These are phyloP conservation scores for Streptanthus diversifolius DNA, from an alignment of 345 rosid genomes.

Conservation along the genomic window DNA sequence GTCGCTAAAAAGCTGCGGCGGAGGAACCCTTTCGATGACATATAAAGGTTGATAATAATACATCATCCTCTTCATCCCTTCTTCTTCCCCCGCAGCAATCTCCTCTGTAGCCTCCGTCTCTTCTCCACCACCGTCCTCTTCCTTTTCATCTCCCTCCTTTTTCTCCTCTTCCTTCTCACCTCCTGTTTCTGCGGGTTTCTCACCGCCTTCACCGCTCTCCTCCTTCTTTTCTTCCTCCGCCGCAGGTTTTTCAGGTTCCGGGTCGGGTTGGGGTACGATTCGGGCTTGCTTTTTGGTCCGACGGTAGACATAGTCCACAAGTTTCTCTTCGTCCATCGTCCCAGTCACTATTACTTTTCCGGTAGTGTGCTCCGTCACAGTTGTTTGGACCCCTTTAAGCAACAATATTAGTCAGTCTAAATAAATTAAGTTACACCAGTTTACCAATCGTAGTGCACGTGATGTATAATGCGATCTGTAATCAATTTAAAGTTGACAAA, in stretches of 20 bases:
- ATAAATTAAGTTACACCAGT: not conserved
- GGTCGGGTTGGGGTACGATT: slow-evolving; percentile 71
- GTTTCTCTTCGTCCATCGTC: slow-evolving; percentile 77
- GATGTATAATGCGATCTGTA: too few species aligned
- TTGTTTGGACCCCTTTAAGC: slow-evolving; percentile 70
- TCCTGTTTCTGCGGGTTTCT: slow-evolving; percentile 34
- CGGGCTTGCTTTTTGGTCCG: slow-evolving; percentile 79
- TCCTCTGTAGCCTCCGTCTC: slow-evolving; percentile 8
- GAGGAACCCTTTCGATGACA: slow-evolving; percentile 66
- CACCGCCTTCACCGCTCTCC: slow-evolving; percentile 44
- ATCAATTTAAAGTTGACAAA: too few species aligned
- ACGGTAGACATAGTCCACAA: slow-evolving; percentile 77
- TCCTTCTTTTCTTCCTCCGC: slow-evolving; percentile 44
- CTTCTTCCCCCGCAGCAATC: slow-evolving; percentile 35
- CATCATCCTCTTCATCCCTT: slow-evolving; percentile 58
- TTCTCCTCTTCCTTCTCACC: slow-evolving; percentile 37
- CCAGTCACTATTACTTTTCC: slow-evolving; percentile 85
- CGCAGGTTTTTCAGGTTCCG: slow-evolving; percentile 42
- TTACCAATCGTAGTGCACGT: not conserved
- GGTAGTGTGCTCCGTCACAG: slow-evolving; percentile 55
- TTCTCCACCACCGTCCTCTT: slow-evolving; percentile 17
- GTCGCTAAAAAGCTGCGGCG: slow-evolving; percentile 93
- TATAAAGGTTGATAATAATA: slow-evolving; percentile 60
- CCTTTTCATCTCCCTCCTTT: slow-evolving; percentile 13
- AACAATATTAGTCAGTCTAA: not conserved